Conservation (phyloP, 192 early-diverging fungal species). For the Oehlia diaphana region DNA sequence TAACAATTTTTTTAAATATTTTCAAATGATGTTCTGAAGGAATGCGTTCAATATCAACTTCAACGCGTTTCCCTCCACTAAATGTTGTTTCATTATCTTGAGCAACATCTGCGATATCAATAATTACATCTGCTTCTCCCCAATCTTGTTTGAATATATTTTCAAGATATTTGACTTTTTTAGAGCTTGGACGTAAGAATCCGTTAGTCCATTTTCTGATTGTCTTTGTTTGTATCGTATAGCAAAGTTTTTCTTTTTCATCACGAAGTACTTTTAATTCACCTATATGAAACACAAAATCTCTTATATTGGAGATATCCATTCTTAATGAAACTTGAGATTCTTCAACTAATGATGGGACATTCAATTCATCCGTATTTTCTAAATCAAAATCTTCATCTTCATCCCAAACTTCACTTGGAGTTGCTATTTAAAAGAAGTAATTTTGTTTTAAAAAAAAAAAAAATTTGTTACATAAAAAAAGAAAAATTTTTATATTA, state of each 20-base stretch:
- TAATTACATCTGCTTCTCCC: slow-evolving; percentile 47
- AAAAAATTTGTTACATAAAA: slow-evolving; percentile 6
- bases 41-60: slow-evolving; percentile 38
- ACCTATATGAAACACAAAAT: slow-evolving; percentile 42
- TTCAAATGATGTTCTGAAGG: slow-evolving; percentile 43
- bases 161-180: slow-evolving; percentile 40
- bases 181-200: slow-evolving; percentile 25
- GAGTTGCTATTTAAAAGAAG: slow-evolving; percentile 7
- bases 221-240: not conserved
- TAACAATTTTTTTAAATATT: slow-evolving; percentile 41
- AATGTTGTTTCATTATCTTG: slow-evolving; percentile 36
- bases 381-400: slow-evolving; percentile 44
- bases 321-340: slow-evolving; percentile 39
- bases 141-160: slow-evolving; percentile 40
- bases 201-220: not conserved
- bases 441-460: slow-evolving; percentile 6
- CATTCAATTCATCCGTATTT: slow-evolving; percentile 32
- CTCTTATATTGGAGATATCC: slow-evolving; percentile 42
- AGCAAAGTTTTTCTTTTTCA: not conserved
- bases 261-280: slow-evolving; percentile 36
- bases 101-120: slow-evolving; percentile 44
- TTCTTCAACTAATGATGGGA: slow-evolving; percentile 40
- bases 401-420: slow-evolving; percentile 47
- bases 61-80: slow-evolving; percentile 20
- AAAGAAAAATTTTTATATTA: not conserved